Evolutionary conservation across 1,139 yeast species (phyloP), one percentile per base, ranked within the genome.

Genomic region (Kurtzmaniella quercitrusa): DNA sequence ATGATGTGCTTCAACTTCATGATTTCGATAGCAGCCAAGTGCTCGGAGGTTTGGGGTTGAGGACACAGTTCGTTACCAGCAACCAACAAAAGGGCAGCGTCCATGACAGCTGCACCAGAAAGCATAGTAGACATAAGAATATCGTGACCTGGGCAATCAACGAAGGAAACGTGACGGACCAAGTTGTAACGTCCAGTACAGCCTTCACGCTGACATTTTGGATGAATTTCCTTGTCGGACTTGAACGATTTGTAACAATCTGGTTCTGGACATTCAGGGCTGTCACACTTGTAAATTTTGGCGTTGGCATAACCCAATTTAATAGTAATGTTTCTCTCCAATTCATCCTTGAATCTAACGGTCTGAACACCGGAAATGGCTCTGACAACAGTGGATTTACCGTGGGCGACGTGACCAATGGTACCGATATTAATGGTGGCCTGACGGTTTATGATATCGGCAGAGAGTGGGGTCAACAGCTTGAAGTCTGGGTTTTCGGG

Each of bases 101-200:
- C 99, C 99, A 94, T 94, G 54, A 94, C 98, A 14, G 99, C 99
- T 35, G 99, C 99, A 65, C 99, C 99, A 40, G 98, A 91, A 80
- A 94, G 84, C 99, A 94, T 94, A 55, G 98, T 94, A 78, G 98
- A 89, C 98, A 94, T 94, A 66, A 94, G 84, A 75, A 94, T 93
- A 77, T 94, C 99, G 87, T 94, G 99, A 65, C 98, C 99, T 47
- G 99, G 99, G 75, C 98, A 94, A 76, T 94, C 99, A 48, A 94
- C 98, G 58, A 94, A 94, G 6, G 97, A 89, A 44, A 94, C 98
- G 63, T 94, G 99, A 70, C 99, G 88, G 40, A 89, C 82, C 53
- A 94, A 76, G 58, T 80, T 79, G 68, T 89, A 91, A 62, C 96
- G 87, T 49, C 96, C 96, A 15, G 62, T 60, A 63, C 91, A 84